These are phyloP conservation scores for Mortierella hygrophila DNA, from an alignment of 192 early-diverging fungal genomes.

Conservation along the genomic window DNA sequence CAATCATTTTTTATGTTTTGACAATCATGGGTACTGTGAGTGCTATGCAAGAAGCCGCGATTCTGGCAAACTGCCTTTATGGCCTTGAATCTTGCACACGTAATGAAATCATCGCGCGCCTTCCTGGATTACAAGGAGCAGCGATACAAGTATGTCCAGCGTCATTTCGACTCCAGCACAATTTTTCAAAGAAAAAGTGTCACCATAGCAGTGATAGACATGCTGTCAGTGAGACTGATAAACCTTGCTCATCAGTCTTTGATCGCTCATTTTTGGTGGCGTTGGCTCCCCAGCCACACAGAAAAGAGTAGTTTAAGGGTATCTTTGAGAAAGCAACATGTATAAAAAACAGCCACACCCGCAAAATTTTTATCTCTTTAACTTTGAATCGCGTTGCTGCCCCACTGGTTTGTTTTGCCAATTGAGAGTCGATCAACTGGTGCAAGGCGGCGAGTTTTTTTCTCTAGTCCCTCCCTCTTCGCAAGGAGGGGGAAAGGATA, in stretches of 20 bases:
- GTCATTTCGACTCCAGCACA: constrained; percentile 13
- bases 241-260: too few relatives aligned
- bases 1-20: neutral
- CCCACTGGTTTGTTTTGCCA: constrained; percentile 18
- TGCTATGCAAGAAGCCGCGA: constrained; percentile 40
- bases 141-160: constrained; percentile 26
- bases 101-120: constrained; percentile 12
- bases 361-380: constrained; percentile 9
- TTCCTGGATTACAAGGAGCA: constrained; percentile 33
- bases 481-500: neutral
- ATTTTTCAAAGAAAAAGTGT: too few relatives aligned
- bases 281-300: neutral
- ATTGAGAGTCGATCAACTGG: constrained; percentile 28
- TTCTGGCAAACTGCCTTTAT: constrained; percentile 35
- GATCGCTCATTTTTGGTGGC: neutral
- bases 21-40: constrained; percentile 39
- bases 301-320: neutral
- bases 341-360: constrained; percentile 8
- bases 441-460: constrained; percentile 36
- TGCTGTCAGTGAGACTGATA: too few relatives aligned
- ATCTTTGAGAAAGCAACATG: neutral
- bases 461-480: constrained; percentile 20
- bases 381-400: constrained; percentile 46
- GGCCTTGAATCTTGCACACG: neutral
- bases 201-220: neutral